A percentile compares a stretch with the other conserved stretches of the same genome.
These are phyloP conservation scores for Neurospora sp. DNA, from an alignment of 495 filamentous ascomycete genomes.

Conservation along the genomic window DNA sequence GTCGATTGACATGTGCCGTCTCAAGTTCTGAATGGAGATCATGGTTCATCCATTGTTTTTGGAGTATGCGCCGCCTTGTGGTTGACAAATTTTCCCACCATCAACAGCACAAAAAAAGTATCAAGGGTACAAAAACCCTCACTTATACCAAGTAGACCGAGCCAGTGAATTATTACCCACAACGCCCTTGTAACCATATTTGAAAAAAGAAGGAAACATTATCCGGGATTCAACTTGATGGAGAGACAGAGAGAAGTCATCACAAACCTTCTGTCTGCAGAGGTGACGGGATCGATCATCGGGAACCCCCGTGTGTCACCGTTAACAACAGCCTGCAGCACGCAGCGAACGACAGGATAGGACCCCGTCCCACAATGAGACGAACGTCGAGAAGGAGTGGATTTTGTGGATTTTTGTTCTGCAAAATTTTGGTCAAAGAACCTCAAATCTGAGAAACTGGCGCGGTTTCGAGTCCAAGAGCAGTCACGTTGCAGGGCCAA, in stretches of 20 bases:
- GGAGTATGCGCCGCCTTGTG: neutral
- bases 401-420: neutral
- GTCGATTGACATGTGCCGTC: neutral
- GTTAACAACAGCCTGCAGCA: neutral
- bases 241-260: neutral
- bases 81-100: neutral
- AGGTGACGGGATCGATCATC: neutral
- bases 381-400: neutral
- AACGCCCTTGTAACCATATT: neutral
- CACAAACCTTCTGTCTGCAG: neutral
- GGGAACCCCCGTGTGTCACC: neutral
- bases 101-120: neutral
- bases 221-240: neutral
- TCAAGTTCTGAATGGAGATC: neutral
- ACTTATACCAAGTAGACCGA: neutral
- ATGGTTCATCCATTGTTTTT: neutral
- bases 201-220: neutral
- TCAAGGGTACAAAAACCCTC: neutral
- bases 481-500: neutral
- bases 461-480: neutral
- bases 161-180: neutral
- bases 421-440: neutral
- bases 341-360: neutral
- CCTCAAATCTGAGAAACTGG: neutral
- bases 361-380: neutral